phyloP scores from a whole-genome alignment of 495 filamentous ascomycete species.

The Arthonia radiata region DNA sequence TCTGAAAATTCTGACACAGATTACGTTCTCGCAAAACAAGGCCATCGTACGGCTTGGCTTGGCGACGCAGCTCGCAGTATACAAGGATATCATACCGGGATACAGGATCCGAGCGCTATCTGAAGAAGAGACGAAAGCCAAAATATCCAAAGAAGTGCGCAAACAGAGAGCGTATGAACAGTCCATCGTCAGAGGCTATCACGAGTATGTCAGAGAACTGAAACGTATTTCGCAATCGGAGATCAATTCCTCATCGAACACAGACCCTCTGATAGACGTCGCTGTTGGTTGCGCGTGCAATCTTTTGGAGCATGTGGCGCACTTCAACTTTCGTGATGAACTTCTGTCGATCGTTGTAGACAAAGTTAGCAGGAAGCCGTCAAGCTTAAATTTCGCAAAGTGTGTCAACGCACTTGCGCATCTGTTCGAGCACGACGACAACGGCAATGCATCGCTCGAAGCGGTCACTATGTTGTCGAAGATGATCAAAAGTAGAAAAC shows the following conservation, averaged over 20 bases:
- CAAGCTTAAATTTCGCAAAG: slow-evolving; percentile 50
- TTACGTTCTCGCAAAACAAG: slow-evolving; percentile 40
- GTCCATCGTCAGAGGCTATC: slow-evolving; percentile 53
- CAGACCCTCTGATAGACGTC: slow-evolving; percentile 28
- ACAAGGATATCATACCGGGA: slow-evolving; percentile 85
- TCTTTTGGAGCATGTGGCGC: slow-evolving; percentile 54
- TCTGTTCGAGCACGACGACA: slow-evolving; percentile 66
- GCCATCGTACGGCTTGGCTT: slow-evolving; percentile 65
- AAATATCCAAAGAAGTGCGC: slow-evolving; percentile 78
- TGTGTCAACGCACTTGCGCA: slow-evolving; percentile 58
- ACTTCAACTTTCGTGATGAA: slow-evolving; percentile 88
- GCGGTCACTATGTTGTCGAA: slow-evolving; percentile 64
- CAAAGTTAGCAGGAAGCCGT: slow-evolving; percentile 41
- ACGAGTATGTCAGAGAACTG: slow-evolving; percentile 55
- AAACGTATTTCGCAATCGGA: slow-evolving; percentile 32
- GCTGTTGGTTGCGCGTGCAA: slow-evolving; percentile 69
- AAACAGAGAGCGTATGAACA: slow-evolving; percentile 64
- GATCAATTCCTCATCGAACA: slow-evolving; percentile 9
- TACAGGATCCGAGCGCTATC: slow-evolving; percentile 70
- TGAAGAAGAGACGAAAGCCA: slow-evolving; percentile 44
- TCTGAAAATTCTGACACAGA: slow-evolving; percentile 49
- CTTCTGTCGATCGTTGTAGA: slow-evolving; percentile 66
- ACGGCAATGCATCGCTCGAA: slow-evolving; percentile 68
- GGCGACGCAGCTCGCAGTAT: slow-evolving; percentile 69
- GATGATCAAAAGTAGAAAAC: slow-evolving; percentile 77